Evolutionary conservation across 352 stramenopile genomes (phyloP).

Genomic region (Pythium rishiriense): DNA sequence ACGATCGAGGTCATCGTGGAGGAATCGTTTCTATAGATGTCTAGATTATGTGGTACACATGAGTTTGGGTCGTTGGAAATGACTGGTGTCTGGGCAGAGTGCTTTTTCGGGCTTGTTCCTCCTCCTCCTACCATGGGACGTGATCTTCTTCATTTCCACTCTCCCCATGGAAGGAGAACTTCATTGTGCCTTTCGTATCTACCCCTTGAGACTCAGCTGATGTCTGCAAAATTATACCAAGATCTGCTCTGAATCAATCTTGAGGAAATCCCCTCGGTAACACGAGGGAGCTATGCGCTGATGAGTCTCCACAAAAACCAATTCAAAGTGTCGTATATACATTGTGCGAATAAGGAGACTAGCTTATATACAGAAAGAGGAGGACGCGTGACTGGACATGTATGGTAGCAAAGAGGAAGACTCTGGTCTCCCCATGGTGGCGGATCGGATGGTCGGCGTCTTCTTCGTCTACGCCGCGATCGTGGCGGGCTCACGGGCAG

Average conservation of each 20-base stretch:
- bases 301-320: constrained; percentile 43
- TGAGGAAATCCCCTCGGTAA: constrained; percentile 85
- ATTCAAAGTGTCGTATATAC: constrained; percentile 2
- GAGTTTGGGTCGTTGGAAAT: neutral
- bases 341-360: neutral
- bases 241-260: constrained; percentile 81
- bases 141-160: neutral
- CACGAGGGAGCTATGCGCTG: constrained; percentile 72
- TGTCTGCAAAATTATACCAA: constrained; percentile 80
- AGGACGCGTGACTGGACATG: neutral
- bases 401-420: neutral
- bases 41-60: constrained; percentile 12
- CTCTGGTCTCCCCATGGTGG: constrained; percentile 7
- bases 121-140: too few species aligned
- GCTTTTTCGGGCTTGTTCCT: too few species aligned
- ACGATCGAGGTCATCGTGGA: constrained; percentile 6
- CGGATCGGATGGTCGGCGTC: too few species aligned
- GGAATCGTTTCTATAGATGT: neutral
- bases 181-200: neutral
- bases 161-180: neutral
- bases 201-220: constrained; percentile 45
- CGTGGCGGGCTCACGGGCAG: neutral
- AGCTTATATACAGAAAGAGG: constrained; percentile 2
- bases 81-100: neutral
- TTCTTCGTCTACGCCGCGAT: neutral